Evolutionary conservation across 2,329 filamentous ascomycete species (phyloP), one percentile per base, ranked within the genome.

Genomic region (Cladosporium velox): DNA sequence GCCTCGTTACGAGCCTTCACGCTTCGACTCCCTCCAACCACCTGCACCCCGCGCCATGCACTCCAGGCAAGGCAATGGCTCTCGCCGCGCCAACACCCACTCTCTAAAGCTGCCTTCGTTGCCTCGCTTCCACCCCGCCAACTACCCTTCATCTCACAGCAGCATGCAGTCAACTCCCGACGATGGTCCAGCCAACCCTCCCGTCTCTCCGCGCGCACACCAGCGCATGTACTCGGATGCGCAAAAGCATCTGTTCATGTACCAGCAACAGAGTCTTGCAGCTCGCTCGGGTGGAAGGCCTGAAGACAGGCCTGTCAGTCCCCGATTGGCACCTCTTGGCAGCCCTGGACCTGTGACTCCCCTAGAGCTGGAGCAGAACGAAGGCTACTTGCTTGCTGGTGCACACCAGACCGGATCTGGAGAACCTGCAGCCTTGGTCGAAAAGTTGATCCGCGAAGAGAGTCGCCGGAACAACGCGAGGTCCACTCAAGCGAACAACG

Each of bases 321-420:
- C 83, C 35, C 78, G 81, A 47, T 77, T 85, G 49, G 77, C 77
- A 28, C 83, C 83, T 28, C 72, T 83, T 26, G 82, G 80, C 18
- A 84, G 82, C 64, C 83, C 83, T 2, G 82, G 82, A 47, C 82
- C 82, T 7, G 82, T 85, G 47, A 85, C 83, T 28, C 83, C 83
- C n/a, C 72, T 85, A 57, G 81, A 82, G 69, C 78, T 85, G 35
- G 83, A 83, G 71, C 76, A 75, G 1, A 70, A 75, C 18, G 75
- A 76, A 15, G 76, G 79, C 63, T 84, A 84, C 68, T 75, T 85
- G 32, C 75, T 79, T n/a, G 80, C 80, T 26, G 81, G 82, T 7
- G 75, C 78, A 10, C 73, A 75, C 34, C 70, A 73, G 24, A 64
- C 70, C 4, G 67, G 61, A 7, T 66, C 68, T 11, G 61, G 68